Conservation (phyloP, 1,139 yeast species). For the Groenewaldozyma auringiensis region DNA sequence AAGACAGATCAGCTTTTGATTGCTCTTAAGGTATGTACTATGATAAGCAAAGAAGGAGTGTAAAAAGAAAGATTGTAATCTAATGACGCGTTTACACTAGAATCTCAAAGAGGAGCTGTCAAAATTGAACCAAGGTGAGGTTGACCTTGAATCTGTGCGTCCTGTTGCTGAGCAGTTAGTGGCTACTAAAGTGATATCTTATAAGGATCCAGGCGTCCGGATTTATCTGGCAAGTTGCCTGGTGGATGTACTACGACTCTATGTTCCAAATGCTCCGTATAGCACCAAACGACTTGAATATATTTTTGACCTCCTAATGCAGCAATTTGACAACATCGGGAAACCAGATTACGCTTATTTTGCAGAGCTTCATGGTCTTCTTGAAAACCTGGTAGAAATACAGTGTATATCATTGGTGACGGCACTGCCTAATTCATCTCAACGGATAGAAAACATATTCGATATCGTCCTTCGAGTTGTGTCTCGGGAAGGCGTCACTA, state of each 20-base stretch:
- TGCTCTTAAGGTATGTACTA: constrained; percentile 5
- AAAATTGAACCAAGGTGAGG: constrained; percentile 51
- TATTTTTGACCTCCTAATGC: constrained; percentile 39
- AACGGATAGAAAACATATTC: constrained; percentile 50
- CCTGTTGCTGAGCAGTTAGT: constrained; percentile 46
- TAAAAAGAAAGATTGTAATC: not conserved
- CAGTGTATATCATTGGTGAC: constrained; percentile 72
- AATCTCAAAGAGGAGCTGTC: constrained; percentile 55
- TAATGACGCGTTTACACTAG: constrained; percentile 23
- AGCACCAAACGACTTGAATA: constrained; percentile 48
- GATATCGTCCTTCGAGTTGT: constrained; percentile 53
- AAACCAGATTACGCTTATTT: constrained; percentile 59
- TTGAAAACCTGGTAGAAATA: constrained; percentile 68
- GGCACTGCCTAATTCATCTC: constrained; percentile 59
- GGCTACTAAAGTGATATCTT: constrained; percentile 50
- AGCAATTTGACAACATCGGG: constrained; percentile 51
- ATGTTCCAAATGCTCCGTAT: constrained; percentile 91
- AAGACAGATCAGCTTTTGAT: not conserved
- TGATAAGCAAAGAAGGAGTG: too few species aligned
- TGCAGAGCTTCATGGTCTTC: constrained; percentile 56
- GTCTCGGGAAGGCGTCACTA: constrained; percentile 20
- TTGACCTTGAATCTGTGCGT: constrained; percentile 41
- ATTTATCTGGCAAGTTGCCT: constrained; percentile 67
- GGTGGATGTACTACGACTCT: constrained; percentile 66
- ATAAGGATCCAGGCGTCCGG: constrained; percentile 63